Evolutionary conservation across 73 alveolate genomes (phyloP), one percentile per base, ranked within the genome.

Genomic region (Paramecium tetraurelia): DNA sequence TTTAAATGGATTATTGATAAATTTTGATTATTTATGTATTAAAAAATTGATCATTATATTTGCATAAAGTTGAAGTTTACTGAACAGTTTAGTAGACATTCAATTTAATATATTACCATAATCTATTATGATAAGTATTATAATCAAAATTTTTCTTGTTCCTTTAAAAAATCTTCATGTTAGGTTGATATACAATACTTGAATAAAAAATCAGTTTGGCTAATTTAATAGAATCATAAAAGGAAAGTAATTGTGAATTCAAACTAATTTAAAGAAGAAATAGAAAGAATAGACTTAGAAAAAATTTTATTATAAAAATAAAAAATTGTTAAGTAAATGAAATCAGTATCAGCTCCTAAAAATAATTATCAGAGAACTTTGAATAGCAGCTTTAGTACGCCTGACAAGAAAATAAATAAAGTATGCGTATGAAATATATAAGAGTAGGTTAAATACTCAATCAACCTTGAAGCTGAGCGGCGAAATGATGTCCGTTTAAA

Each of bases 401-500:
- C 77, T 24, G 77, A 59, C 12, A 12, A 20, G 38, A 59, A 59
- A 18, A 24, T 59, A 59, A 21, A 59, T 29, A 59, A 59, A 59
- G 77, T 59, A 59, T 59, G 77, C 44, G 33, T 21, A 24, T 29
- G 38, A 29, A 16, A 20, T 21, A 59, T 59, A 59, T 59, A 59
- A 59, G 77, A 59, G 77, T 59, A 59, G 77, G 38, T 29, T 3
- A 59, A 59, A 59, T 29, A 59, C 77, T 29, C 12, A 59, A 29
- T 59, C 77, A 59, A 59, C 77, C 3, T 10, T 16, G 77, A 59
- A 59, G 43, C 22, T 59, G 3, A 59, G 77, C 12, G 77, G 77
- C 0, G 77, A 59, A 59, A 59, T 59, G 77, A 24, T 59, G 77
- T 76, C 89, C 4, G 89, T 76, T 20, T 41, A 76, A 41, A 76